phyloP scores from a whole-genome alignment of 2,329 filamentous ascomycete genomes.

The Akanthomyces lecanii region DNA sequence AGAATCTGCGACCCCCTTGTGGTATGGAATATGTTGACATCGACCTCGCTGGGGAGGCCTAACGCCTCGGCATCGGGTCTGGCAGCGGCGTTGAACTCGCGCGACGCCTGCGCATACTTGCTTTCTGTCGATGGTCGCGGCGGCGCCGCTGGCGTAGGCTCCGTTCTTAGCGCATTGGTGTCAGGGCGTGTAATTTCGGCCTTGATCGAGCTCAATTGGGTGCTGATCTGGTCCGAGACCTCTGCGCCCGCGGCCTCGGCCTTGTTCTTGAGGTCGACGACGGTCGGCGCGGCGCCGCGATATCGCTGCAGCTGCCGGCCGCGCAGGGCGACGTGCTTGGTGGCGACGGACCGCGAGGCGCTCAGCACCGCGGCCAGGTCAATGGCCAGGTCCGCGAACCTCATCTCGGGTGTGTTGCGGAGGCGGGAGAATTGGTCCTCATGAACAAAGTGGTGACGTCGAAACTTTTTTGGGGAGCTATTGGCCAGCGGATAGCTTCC shows the following conservation, averaged over 20 bases:
- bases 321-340: slow-evolving; percentile 57
- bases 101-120: slow-evolving; percentile 8
- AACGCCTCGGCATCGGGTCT: slow-evolving; percentile 24
- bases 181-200: background rate
- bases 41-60: slow-evolving; percentile 37
- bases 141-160: background rate
- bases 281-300: slow-evolving; percentile 40
- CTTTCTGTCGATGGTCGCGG: background rate
- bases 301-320: slow-evolving; percentile 50
- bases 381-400: slow-evolving; percentile 60
- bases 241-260: slow-evolving; percentile 14
- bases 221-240: background rate
- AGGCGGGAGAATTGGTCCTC: slow-evolving; percentile 22
- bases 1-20: slow-evolving; percentile 42
- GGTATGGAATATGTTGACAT: slow-evolving; percentile 48
- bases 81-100: slow-evolving; percentile 4
- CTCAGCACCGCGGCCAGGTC: slow-evolving; percentile 67
- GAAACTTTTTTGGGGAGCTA: background rate
- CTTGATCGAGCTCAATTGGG: slow-evolving; percentile 5
- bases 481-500: background rate
- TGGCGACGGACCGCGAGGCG: slow-evolving; percentile 64
- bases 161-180: background rate
- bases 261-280: slow-evolving; percentile 31
- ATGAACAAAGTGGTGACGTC: slow-evolving; percentile 12
- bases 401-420: slow-evolving; percentile 38